These are phyloP conservation scores for Paulinella micropora DNA, from an alignment of 78 protist species.

Conservation along the genomic window DNA sequence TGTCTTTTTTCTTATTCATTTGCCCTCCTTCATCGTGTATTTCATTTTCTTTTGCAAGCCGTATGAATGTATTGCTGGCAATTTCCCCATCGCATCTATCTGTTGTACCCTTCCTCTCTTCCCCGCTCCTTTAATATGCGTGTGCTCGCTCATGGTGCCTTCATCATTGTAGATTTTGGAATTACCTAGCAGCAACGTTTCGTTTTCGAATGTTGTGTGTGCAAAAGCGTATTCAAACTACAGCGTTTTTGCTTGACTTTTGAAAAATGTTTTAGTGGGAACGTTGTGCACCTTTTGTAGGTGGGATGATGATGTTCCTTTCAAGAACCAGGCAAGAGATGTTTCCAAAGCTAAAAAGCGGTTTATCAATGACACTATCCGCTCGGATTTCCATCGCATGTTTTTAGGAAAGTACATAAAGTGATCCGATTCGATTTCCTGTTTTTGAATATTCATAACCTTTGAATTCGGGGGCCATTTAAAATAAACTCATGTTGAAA, in stretches of 20 bases:
- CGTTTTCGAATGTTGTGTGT: no score
- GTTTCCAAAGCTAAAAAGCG: constrained; percentile 11
- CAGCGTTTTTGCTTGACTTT: neutral
- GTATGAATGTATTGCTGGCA: no score
- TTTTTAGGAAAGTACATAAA: constrained; percentile 60
- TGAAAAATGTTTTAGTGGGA: no score
- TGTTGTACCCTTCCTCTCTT: neutral
- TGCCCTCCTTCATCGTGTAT: neutral
- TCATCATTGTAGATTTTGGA: neutral
- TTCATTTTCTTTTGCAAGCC: neutral
- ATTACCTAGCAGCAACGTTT: neutral
- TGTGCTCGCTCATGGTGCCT: neutral
- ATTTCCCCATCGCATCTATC: no score
- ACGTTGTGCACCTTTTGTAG: neutral
- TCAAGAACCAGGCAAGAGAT: constrained; percentile 51
- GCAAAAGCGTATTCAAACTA: neutral
- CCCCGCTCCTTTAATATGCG: neutral
- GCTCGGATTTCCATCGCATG: constrained; percentile 67
- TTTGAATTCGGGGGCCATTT: no score
- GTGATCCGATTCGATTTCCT: constrained; percentile 10
- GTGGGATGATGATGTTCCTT: constrained; percentile 67
- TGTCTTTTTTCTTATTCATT: neutral
- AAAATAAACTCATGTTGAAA: no score
- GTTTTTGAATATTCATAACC: no score
- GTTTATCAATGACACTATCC: constrained; percentile 73